These are phyloP conservation scores for Diaporthe sp. DNA, from an alignment of 2,329 filamentous ascomycete species.

Conservation along the genomic window DNA sequence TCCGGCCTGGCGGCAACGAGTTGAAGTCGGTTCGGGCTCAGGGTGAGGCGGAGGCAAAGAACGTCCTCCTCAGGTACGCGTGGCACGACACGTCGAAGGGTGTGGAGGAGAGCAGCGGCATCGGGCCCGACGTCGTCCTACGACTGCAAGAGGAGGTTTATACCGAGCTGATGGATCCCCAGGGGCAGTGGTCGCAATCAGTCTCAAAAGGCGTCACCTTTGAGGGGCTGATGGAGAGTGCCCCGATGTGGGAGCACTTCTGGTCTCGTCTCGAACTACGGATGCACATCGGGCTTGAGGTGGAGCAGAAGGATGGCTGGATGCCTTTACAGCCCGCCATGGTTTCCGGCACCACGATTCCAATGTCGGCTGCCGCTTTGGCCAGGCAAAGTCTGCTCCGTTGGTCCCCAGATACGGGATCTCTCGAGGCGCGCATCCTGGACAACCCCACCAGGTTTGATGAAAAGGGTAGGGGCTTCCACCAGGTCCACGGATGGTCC, in stretches of 20 bases:
- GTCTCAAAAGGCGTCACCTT: not conserved
- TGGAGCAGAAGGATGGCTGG: not conserved
- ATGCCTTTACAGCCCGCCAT: not conserved
- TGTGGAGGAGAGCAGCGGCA: not conserved
- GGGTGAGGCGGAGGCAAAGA: not conserved
- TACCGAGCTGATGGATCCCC: not conserved
- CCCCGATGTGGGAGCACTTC: not conserved
- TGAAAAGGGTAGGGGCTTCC: not conserved
- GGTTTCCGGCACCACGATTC: not conserved
- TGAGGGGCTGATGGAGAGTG: not conserved
- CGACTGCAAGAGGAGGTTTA: not conserved
- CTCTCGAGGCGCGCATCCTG: not conserved
- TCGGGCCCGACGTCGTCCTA: not conserved
- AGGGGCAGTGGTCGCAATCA: not conserved
- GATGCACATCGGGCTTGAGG: not conserved
- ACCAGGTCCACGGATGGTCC: not conserved
- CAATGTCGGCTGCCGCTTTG: not conserved
- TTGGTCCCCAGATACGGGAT: not conserved
- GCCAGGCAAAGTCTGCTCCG: not conserved
- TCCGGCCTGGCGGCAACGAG: not conserved
- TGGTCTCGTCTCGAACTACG: not conserved
- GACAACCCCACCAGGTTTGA: not conserved
- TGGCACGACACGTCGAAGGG: not conserved
- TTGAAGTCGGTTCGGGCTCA: not conserved
- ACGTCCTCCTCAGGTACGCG: not conserved